Conservation (phyloP, 331 rosid genomes). For the Quercus tomentella region DNA sequence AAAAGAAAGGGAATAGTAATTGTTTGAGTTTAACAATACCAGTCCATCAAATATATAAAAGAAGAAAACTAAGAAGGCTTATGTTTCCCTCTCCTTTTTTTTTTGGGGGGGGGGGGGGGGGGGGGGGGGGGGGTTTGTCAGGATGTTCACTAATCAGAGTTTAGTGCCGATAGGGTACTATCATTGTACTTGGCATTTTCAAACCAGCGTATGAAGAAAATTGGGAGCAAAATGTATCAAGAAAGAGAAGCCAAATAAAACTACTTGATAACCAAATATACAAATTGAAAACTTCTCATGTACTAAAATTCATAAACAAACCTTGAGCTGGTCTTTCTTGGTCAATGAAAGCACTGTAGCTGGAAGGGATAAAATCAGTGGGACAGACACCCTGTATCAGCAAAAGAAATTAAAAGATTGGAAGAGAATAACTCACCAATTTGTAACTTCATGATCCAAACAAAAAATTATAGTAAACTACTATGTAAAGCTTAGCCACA, state of each 20-base stretch:
- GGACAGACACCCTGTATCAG: slow-evolving; percentile 66
- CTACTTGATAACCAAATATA: not conserved
- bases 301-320: slow-evolving; percentile 13
- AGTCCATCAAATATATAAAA: not conserved
- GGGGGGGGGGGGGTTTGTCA: too few relatives aligned
- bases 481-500: too few relatives aligned
- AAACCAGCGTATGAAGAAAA: too few relatives aligned
- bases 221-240: not conserved
- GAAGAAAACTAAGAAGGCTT: too few relatives aligned
- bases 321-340: slow-evolving; percentile 78
- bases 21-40: not conserved
- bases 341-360: slow-evolving; percentile 83
- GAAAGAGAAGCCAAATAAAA: not conserved
- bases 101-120: too few relatives aligned
- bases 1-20: not conserved
- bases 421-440: not conserved
- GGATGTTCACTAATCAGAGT: too few relatives aligned
- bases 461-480: not conserved
- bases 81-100: too few relatives aligned
- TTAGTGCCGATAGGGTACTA: too few relatives aligned
- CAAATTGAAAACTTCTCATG: not conserved
- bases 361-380: slow-evolving; percentile 82
- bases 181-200: too few relatives aligned
- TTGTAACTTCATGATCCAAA: not conserved
- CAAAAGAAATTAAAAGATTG: slow-evolving; percentile 7